These are phyloP conservation scores for Selaginella tamariscina DNA, from an alignment of 75 land plant genomes.

Conservation along the genomic window DNA sequence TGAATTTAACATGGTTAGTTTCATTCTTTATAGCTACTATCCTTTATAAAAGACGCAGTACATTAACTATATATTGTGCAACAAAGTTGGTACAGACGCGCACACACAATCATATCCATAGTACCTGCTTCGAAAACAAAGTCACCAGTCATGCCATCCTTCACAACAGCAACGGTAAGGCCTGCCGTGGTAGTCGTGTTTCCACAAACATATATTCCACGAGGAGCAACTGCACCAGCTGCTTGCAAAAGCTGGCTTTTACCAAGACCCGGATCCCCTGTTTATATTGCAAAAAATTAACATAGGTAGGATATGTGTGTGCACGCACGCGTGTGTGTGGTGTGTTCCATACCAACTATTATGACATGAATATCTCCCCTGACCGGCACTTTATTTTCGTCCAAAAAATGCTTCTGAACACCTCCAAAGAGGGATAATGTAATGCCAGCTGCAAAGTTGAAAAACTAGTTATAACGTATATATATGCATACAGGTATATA, in stretches of 20 bases:
- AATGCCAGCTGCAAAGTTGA: slow-evolving; percentile 58
- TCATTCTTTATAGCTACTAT: no score
- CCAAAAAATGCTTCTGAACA: slow-evolving; percentile 75
- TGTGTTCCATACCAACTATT: slow-evolving; percentile 93
- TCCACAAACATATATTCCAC: slow-evolving; percentile 98
- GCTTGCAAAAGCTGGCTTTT: slow-evolving; percentile 98
- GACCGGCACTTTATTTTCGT: slow-evolving; percentile 89
- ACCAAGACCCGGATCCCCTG: slow-evolving; percentile 97
- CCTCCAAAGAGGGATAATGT: slow-evolving; percentile 84
- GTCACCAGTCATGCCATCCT: slow-evolving; percentile 85
- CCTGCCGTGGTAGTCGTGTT: slow-evolving; percentile 98
- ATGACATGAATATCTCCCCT: slow-evolving; percentile 96
- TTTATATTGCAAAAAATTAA: neutral
- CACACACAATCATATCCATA: no score
- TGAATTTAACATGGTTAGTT: no score
- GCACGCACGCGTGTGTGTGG: no score
- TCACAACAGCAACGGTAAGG: slow-evolving; percentile 94
- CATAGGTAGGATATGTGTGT: neutral
- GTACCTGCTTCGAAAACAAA: slow-evolving; percentile 99
- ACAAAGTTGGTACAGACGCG: no score
- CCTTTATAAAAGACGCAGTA: no score
- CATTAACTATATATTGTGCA: no score
- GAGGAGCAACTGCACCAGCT: slow-evolving; percentile 82
- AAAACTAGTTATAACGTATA: neutral
- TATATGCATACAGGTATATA: no score